A percentile compares a stretch with the other conserved stretches of the same genome.
phyloP scores from a whole-genome alignment of 1,284 basidiomycete species.

The Ustilago xerochloae region DNA sequence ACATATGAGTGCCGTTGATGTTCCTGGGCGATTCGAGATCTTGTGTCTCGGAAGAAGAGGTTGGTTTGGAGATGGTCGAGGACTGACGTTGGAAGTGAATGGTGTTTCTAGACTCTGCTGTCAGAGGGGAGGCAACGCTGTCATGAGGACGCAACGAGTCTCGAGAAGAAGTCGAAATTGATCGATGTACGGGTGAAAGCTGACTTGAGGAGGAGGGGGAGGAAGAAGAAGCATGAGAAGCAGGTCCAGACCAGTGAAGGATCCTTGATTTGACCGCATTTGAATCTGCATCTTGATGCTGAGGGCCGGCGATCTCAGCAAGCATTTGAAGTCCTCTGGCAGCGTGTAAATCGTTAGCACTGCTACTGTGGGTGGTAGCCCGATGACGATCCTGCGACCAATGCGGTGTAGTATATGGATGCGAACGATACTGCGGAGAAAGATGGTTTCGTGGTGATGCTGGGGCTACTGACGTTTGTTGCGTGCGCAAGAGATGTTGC shows the following conservation, averaged over 20 bases:
- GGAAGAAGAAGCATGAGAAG: slow-evolving; percentile 17
- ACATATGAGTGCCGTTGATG: slow-evolving; percentile 41
- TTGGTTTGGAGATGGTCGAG: too few relatives aligned
- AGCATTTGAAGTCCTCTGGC: slow-evolving; percentile 47
- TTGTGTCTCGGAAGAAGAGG: background rate
- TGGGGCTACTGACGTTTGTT: background rate
- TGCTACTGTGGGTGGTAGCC: slow-evolving; percentile 8
- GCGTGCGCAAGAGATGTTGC: slow-evolving; percentile 21
- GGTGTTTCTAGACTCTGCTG: slow-evolving; percentile 7
- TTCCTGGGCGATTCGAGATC: slow-evolving; percentile 27
- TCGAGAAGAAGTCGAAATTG: background rate
- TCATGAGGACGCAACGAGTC: background rate
- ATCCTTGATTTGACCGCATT: slow-evolving; percentile 34
- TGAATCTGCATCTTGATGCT: slow-evolving; percentile 37
- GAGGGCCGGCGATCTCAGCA: slow-evolving; percentile 41
- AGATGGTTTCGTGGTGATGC: background rate
- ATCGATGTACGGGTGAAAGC: slow-evolving; percentile 1
- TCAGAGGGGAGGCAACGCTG: background rate
- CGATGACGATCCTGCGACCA: background rate
- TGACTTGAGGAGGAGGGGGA: too few relatives aligned
- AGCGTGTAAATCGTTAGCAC: slow-evolving; percentile 27
- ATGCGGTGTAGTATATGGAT: too few relatives aligned
- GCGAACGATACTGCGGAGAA: background rate
- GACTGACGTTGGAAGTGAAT: slow-evolving; percentile 4
- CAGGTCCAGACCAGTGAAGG: slow-evolving; percentile 24